A percentile compares a stretch with the other conserved stretches of the same genome.
Evolutionary conservation across 805 yeast species (phyloP).

Genomic region (Cyberlindnera galapagoensis): DNA sequence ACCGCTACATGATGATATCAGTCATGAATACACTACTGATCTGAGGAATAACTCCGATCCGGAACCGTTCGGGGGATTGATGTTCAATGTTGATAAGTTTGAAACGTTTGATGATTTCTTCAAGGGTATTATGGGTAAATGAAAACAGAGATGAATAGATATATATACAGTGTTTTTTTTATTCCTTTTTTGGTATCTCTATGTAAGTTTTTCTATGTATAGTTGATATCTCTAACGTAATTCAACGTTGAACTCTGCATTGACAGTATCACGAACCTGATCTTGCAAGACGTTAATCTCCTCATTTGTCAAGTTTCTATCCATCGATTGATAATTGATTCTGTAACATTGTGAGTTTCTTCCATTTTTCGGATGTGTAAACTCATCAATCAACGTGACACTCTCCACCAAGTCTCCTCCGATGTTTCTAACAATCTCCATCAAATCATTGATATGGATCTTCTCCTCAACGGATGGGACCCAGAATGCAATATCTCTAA

Average conservation of each 20-base stretch:
- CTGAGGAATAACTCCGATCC: constrained; percentile 3
- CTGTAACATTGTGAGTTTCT: constrained; percentile 80
- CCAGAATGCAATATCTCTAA: constrained; percentile 92
- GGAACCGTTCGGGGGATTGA: constrained; percentile 1
- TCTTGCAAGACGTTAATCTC: constrained; percentile 76
- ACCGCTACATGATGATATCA: constrained; percentile 24
- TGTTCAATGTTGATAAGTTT: constrained; percentile 20
- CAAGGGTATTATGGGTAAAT: constrained; percentile 31
- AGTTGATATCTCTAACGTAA: too few species aligned
- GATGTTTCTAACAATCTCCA: constrained; percentile 81
- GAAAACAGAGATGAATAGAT: neutral
- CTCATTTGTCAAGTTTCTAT: constrained; percentile 76
- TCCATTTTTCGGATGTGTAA: constrained; percentile 77
- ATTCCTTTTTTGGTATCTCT: too few species aligned
- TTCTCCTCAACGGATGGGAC: constrained; percentile 37
- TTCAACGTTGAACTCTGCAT: constrained; percentile 46
- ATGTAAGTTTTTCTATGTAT: neutral
- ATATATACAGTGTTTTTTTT: constrained; percentile 8
- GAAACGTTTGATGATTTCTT: constrained; percentile 52
- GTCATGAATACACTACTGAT: constrained; percentile 16
- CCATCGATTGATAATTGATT: constrained; percentile 93
- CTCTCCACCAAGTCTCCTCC: constrained; percentile 90
- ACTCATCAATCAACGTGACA: constrained; percentile 75
- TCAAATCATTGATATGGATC: constrained; percentile 80
- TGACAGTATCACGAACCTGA: constrained; percentile 53